These are phyloP conservation scores for Sporothrix humicola DNA, from an alignment of 2,329 filamentous ascomycete species.

Conservation along the genomic window DNA sequence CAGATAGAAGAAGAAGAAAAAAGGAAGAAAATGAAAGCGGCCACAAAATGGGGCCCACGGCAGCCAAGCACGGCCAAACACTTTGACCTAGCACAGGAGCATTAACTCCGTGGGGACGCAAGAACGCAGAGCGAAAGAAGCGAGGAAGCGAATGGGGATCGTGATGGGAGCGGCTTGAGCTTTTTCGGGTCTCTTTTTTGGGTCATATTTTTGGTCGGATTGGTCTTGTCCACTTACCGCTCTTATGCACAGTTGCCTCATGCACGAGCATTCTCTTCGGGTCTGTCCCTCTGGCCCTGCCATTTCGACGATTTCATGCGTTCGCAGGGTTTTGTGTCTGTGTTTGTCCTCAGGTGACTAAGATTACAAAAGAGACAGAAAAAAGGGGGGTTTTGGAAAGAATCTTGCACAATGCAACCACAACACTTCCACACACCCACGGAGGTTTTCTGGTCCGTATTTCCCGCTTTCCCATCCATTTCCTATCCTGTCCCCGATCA, in stretches of 20 bases:
- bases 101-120: not conserved
- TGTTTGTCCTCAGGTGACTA: not conserved
- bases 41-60: not conserved
- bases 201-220: not conserved
- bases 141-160: constrained; percentile 10
- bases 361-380: not conserved
- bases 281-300: not conserved
- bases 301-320: not conserved
- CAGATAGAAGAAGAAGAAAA: not conserved
- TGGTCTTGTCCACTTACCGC: not conserved
- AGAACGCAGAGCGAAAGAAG: not conserved
- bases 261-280: not conserved
- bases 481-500: not conserved
- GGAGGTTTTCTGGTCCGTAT: not conserved
- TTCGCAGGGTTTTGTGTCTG: not conserved
- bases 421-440: not conserved
- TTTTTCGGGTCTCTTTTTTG: not conserved
- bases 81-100: not conserved
- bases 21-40: not conserved
- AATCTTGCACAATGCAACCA: too few species aligned
- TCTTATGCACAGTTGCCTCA: constrained; percentile 16
- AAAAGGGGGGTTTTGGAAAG: too few species aligned
- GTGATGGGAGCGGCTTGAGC: not conserved
- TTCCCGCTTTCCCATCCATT: not conserved
- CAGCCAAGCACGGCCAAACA: not conserved